Percentiles rank a stretch among this genome's conserved stretches.
These are phyloP conservation scores for Cutaneotrichosporon mucoides DNA, from an alignment of 1,284 basidiomycete species.

Conservation along the genomic window DNA sequence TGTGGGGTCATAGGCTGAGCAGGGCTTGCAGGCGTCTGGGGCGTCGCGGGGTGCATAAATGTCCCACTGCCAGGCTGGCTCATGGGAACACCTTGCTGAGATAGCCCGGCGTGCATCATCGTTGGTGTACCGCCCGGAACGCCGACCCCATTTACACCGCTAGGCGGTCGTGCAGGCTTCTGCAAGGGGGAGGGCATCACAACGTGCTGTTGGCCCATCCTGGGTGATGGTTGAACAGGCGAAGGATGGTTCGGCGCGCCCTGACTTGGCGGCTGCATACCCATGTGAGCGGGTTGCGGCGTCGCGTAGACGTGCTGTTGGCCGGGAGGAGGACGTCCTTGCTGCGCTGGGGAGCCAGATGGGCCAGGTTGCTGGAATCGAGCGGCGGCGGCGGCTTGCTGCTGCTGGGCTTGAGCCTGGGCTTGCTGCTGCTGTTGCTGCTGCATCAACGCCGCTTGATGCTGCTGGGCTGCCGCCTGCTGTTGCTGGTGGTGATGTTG, in stretches of 20 bases:
- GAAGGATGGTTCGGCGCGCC: conserved; percentile 26
- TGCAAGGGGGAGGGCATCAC: conserved; percentile 38
- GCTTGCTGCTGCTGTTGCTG: conserved; percentile 22
- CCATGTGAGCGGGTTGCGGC: conserved; percentile 17
- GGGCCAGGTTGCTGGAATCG: conserved; percentile 20
- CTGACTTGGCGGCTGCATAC: conserved; percentile 24
- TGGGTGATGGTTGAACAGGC: conserved; percentile 31
- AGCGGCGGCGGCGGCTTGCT: conserved; percentile 8
- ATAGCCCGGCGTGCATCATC: conserved; percentile 36
- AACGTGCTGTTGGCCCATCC: conserved; percentile 28
- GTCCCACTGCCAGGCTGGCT: conserved; percentile 9
- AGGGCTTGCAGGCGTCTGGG: conserved; percentile 19
- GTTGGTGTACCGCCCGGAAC: conserved; percentile 23
- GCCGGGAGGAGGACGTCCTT: conserved; percentile 23
- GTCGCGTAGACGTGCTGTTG: conserved; percentile 29
- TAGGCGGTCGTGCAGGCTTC: conserved; percentile 37
- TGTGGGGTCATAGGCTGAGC: conserved; percentile 27
- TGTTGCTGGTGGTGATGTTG: conserved; percentile 10
- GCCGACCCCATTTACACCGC: conserved; percentile 14
- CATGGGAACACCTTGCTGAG: conserved; percentile 21
- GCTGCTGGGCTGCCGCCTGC: conserved; percentile 18
- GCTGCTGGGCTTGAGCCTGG: conserved; percentile 14
- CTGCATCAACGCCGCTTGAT: conserved; percentile 11
- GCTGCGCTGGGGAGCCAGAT: conserved; percentile 26
- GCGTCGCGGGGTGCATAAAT: conserved; percentile 20